Base-by-base conservation (phyloP, 2,329 filamentous ascomycete genomes). In the Zelopaecilomyces penicillatus region DNA sequence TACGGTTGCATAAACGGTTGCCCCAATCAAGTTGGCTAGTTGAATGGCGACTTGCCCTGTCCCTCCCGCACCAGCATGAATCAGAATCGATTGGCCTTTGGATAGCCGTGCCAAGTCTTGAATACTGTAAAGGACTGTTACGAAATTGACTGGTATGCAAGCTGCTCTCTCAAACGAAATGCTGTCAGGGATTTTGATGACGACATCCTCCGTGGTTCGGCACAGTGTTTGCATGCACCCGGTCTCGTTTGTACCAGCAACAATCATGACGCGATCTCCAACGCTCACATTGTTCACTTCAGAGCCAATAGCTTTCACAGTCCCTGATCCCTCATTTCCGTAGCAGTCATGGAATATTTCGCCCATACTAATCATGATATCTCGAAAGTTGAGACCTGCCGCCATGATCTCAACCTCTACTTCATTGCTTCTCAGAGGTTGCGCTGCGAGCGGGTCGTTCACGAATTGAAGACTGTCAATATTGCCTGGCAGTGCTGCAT, bases 1-100 rank as follows among this genome's bases (percentile, higher is more conserved):
- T 26, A 59, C 60, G 0, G 63, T 64, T 3, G 49, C 51, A 40
- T 57, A 65, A 2, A 66, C 49, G 11, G 56, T 46, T 36, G 53
- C 52, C 10, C 52, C 52, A 30, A 49, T 12, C 3, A 41, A 30
- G 27, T 45, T 45, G 6, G 46, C 46, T 19, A 56, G 12, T 9
- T 47, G 34, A 35, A 56, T 53, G 10, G 50, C 45, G 2, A 50
- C 51, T 30, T 51, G 45, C 4, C 56, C 56, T 8, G 53, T 47
- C 10, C 41, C 51, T 32, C 50, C 53, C 5, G 52, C 45, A n/a
- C 47, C 56, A 1, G 52, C 44, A 32, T 57, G 52, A 6, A 58
- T 50, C n/a, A 58, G 43, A 29, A 58, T 39, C 4, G 30, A 44
- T 27, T 57, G 43, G 5, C 55, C 56, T 3, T 45, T 46, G 9